These are phyloP conservation scores for Globisporangium cederbergense DNA, from an alignment of 352 stramenopile genomes.

Conservation along the genomic window DNA sequence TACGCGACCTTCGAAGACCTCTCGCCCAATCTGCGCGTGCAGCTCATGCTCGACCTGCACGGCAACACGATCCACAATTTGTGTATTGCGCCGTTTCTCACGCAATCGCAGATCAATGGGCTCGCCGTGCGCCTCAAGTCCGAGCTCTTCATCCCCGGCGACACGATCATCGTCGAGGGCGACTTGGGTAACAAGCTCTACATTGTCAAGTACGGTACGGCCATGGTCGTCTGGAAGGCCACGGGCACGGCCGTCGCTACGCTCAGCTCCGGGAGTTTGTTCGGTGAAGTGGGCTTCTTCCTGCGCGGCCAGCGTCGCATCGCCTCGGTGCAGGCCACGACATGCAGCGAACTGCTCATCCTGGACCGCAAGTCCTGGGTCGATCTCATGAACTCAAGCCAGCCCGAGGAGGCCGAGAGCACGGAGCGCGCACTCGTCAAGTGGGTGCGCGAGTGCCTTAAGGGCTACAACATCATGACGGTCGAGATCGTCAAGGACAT, in stretches of 20 bases:
- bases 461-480: constrained; percentile 70
- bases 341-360: constrained; percentile 58
- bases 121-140: constrained; percentile 59
- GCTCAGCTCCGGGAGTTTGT: constrained; percentile 51
- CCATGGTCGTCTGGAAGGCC: constrained; percentile 65
- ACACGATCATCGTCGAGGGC: constrained; percentile 67
- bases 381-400: constrained; percentile 40
- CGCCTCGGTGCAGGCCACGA: constrained; percentile 58
- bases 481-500: constrained; percentile 74
- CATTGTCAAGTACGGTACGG: constrained; percentile 62
- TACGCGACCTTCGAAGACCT: constrained; percentile 73
- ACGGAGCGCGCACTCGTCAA: constrained; percentile 39
- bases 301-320: constrained; percentile 53
- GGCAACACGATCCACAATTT: constrained; percentile 47
- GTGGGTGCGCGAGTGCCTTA: constrained; percentile 62
- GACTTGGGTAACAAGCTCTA: constrained; percentile 67
- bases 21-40: constrained; percentile 56
- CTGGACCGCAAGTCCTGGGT: constrained; percentile 52
- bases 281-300: constrained; percentile 78
- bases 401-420: constrained; percentile 31
- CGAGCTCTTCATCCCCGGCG: constrained; percentile 69
- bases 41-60: constrained; percentile 75
- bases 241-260: constrained; percentile 62
- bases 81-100: constrained; percentile 54
- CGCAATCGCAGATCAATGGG: constrained; percentile 45